Conservation (phyloP, 306 rosid species). For the Ormosia emarginata region DNA sequence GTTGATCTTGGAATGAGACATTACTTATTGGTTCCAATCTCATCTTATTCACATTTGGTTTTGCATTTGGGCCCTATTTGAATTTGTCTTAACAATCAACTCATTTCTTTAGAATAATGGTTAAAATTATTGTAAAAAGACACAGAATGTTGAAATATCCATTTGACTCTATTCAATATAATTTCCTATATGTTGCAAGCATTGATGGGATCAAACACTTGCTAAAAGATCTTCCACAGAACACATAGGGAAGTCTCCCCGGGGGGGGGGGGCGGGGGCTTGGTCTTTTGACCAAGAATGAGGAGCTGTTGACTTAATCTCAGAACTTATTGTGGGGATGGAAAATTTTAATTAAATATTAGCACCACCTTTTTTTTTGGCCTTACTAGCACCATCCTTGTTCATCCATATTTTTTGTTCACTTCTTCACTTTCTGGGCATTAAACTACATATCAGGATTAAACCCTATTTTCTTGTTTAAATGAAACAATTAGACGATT, state of each 20-base stretch:
- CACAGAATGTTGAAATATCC: too few relatives aligned
- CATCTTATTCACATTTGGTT: neutral
- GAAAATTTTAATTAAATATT: too few relatives aligned
- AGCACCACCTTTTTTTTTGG: neutral
- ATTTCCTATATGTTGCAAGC: too few relatives aligned
- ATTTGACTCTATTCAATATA: too few relatives aligned
- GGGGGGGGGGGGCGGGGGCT: neutral
- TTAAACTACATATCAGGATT: too few relatives aligned
- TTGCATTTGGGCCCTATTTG: neutral
- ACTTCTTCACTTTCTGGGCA: neutral
- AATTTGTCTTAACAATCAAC: neutral
- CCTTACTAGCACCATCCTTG: neutral
- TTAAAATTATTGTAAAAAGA: too few relatives aligned
- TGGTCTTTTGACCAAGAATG: neutral
- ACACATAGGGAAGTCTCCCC: too few relatives aligned
- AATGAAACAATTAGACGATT: neutral
- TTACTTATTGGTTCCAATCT: neutral
- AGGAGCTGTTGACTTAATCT: neutral
- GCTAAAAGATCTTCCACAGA: too few relatives aligned
- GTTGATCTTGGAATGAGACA: neutral
- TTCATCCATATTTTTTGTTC: neutral
- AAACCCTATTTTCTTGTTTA: neutral
- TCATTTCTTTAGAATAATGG: neutral
- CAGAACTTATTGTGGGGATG: neutral
- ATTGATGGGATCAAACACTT: too few relatives aligned